These are phyloP conservation scores for Crithidia expoeki DNA, from an alignment of 208 protist species.

Conservation along the genomic window DNA sequence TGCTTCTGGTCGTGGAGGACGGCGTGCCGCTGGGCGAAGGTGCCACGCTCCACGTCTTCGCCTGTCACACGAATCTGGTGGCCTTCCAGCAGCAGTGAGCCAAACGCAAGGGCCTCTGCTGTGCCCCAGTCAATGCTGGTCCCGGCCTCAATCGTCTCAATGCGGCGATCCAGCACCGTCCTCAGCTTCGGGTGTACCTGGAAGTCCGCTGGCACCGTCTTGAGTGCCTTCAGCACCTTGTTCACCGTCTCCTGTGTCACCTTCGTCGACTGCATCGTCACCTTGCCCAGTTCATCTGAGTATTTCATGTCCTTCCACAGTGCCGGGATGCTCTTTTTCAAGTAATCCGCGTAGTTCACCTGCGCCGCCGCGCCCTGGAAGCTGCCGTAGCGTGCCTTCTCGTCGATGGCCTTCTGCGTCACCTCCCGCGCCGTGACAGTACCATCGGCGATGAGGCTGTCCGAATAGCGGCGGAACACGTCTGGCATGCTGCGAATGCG, in stretches of 20 bases:
- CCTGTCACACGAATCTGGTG: conserved; percentile 94
- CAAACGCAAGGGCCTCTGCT: conserved; percentile 96
- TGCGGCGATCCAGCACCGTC: conserved; percentile 77
- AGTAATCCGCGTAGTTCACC: conserved; percentile 87
- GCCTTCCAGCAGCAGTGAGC: conserved; percentile 94
- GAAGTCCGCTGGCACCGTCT: conserved; percentile 82
- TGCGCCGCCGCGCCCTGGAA: conserved; percentile 65
- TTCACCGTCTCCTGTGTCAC: conserved; percentile 65
- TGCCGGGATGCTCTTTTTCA: conserved; percentile 68
- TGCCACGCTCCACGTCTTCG: conserved; percentile 98
- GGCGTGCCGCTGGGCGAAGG: conserved; percentile 97
- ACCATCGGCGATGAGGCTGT: conserved; percentile 77
- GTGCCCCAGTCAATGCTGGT: conserved; percentile 94
- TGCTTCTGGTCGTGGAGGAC: conserved; percentile 95
- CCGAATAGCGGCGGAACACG: conserved; percentile 86
- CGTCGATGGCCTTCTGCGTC: conserved; percentile 69
- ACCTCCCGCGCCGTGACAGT: conserved; percentile 74
- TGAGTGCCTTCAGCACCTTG: conserved; percentile 59
- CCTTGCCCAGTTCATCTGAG: conserved; percentile 77
- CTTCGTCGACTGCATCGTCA: conserved; percentile 66
- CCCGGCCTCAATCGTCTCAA: conserved; percentile 73
- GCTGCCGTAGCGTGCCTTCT: conserved; percentile 83
- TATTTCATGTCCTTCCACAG: conserved; percentile 79
- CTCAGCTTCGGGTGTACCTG: conserved; percentile 81
- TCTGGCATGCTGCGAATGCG: conserved; percentile 86